These are phyloP conservation scores for Metarhizium guizhouense DNA, from an alignment of 2,329 filamentous ascomycete genomes.

Conservation along the genomic window DNA sequence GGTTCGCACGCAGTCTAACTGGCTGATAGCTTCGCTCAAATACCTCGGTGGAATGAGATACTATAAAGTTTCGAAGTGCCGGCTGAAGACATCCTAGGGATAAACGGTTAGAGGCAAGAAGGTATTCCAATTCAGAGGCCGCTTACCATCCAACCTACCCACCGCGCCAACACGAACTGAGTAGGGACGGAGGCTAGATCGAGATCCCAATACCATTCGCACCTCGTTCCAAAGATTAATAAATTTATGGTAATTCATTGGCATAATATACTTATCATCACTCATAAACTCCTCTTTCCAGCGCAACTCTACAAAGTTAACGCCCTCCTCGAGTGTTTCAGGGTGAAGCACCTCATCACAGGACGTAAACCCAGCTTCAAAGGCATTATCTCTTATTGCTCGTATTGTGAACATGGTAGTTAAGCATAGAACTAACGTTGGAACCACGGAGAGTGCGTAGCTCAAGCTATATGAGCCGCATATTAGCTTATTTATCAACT, in stretches of 20 bases:
- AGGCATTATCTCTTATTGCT: constrained; percentile 4
- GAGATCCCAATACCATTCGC: not conserved
- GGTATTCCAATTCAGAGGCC: not conserved
- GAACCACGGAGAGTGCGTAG: not conserved
- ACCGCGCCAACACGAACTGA: constrained; percentile 1
- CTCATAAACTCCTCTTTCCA: not conserved
- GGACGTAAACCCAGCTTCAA: constrained; percentile 5
- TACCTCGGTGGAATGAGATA: constrained; percentile 3
- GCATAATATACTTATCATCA: constrained; percentile 3
- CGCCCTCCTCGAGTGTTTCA: constrained; percentile 1
- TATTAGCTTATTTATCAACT: not conserved
- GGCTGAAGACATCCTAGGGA: constrained; percentile 2
- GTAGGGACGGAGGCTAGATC: constrained; percentile 1
- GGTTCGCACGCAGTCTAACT: not conserved
- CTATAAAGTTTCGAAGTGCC: constrained; percentile 2
- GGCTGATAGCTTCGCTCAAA: constrained; percentile 1
- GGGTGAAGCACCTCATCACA: constrained; percentile 4
- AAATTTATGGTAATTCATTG: constrained; percentile 3
- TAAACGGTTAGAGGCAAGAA: not conserved
- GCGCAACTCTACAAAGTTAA: not conserved
- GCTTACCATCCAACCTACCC: constrained; percentile 1
- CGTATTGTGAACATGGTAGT: constrained; percentile 1
- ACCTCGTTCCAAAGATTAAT: constrained; percentile 2
- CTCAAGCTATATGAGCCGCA: not conserved
- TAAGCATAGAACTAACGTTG: constrained; percentile 2